Evolutionary conservation across 768 basidiomycete species (phyloP).

Genomic region (Auriscalpium orientale): DNA sequence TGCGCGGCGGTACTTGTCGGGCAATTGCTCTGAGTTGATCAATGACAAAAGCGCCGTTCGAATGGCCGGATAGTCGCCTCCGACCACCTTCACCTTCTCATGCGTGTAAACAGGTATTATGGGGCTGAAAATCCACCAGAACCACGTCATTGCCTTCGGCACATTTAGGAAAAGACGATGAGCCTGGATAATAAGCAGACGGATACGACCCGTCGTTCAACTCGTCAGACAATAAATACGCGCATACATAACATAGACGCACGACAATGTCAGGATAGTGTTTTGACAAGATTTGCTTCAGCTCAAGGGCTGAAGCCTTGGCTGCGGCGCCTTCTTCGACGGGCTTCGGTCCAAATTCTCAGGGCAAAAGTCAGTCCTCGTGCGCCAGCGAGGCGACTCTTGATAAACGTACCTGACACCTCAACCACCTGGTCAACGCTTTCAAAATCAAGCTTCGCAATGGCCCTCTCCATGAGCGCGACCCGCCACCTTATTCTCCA

Average conservation of each 20-base stretch:
- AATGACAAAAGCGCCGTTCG: constrained; percentile 50
- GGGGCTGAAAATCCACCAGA: constrained; percentile 79
- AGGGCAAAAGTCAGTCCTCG: no score
- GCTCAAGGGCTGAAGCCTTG: constrained; percentile 66
- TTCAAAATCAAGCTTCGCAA: constrained; percentile 59
- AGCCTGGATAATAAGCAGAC: constrained; percentile 30
- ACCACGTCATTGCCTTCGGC: constrained; percentile 67
- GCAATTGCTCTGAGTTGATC: constrained; percentile 52
- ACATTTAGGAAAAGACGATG: constrained; percentile 81
- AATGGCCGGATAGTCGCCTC: constrained; percentile 51
- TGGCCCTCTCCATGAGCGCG: constrained; percentile 64
- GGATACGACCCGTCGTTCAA: no score
- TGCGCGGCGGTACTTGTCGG: constrained; percentile 63
- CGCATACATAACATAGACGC: constrained; percentile 17
- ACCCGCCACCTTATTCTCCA: constrained; percentile 59
- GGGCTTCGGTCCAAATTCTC: constrained; percentile 17
- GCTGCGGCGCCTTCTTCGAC: constrained; percentile 72
- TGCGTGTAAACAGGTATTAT: constrained; percentile 65
- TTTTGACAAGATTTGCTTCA: constrained; percentile 63
- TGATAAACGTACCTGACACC: constrained; percentile 9
- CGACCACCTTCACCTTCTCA: constrained; percentile 76
- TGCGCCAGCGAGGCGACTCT: no score
- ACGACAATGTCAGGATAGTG: constrained; percentile 80
- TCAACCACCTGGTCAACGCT: constrained; percentile 35
- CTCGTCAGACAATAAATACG: no score